Conservation (phyloP, 805 yeast species). For the Candida sonorensis region DNA sequence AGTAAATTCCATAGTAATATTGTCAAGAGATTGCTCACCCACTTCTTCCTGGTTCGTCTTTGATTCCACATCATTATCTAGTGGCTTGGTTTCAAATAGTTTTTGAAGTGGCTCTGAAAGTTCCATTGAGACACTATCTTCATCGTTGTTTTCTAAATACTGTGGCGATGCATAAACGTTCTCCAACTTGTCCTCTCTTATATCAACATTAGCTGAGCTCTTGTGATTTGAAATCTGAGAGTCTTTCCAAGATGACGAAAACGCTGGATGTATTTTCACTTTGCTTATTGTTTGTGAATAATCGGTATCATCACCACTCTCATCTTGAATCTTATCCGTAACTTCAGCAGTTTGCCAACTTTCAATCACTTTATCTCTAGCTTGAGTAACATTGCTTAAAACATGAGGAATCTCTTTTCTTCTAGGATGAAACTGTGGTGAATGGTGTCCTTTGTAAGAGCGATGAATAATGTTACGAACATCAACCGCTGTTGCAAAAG, state of each 20-base stretch:
- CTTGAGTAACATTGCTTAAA: too few species aligned
- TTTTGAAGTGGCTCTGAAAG: conserved; percentile 19
- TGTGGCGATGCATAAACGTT: too few species aligned
- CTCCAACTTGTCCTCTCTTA: background rate
- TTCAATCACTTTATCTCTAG: too few species aligned
- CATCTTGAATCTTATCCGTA: too few species aligned
- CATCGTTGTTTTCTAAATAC: conserved; percentile 13
- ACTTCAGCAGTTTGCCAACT: too few species aligned
- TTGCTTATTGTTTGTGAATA: conserved; percentile 9
- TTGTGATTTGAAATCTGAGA: background rate
- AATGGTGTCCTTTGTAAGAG: conserved; percentile 26
- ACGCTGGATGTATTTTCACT: conserved; percentile 12
- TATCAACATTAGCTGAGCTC: background rate
- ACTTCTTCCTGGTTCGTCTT: too few species aligned
- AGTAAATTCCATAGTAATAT: conserved; percentile 1
- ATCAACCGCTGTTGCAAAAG: conserved; percentile 73
- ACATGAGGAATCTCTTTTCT: too few species aligned
- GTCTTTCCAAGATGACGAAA: conserved; percentile 12
- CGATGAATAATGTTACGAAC: conserved; percentile 43
- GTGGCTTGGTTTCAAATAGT: too few species aligned
- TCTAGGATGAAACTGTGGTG: conserved; percentile 14
- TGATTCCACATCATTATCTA: too few species aligned
- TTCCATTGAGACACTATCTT: conserved; percentile 12
- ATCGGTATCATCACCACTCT: conserved; percentile 8
- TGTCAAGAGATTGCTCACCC: too few species aligned